Base-by-base conservation (phyloP, 169 alveolate genomes). In the Condylostoma magnum region DNA sequence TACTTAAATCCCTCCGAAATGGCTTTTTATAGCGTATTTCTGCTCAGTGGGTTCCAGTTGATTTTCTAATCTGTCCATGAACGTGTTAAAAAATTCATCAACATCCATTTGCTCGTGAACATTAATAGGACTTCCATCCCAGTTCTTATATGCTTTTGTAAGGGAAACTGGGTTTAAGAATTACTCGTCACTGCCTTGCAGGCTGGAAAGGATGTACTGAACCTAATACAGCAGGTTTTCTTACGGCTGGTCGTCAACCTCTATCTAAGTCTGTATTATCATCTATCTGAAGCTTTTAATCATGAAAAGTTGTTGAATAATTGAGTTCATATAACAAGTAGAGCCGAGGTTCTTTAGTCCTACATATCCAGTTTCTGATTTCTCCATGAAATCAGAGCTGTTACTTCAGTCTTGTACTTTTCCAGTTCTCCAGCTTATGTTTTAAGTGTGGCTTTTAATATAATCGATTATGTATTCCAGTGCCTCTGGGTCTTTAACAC, bases 301-400 rank as follows among this genome's bases (percentile, higher is more conserved):
- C 91, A 83, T 87, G 66, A 81, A 92, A 22, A 92, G 83, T 70
- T 92, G 89, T 68, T 92, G 84, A 6, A 92, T 27, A 3, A 84
- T 65, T 0, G 94, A 80, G 60, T 89, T 92, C 90, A 87, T 85
- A 65, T 92, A 92, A 55, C 97, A 92, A 54, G 95, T 87, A 25
- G 85, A 66, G 10, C 92, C 87, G 66, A 92, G 76, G 79, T 92
- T 92, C 77, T 83, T 82, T 47, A 89, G 74, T 18, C 97, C 97
- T n/a, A 89, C 93, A 79, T 73, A 91, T 20, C 90, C 91, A 50
- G 81, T 47, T 6, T 55, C 69, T 25, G 87, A 76, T 46, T 73
- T 76, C 82, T 73, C 91, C 94, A 22, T 82, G 41, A 88, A 92
- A 12, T 75, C 77, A 36, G 82, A 54, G 22, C 86, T 84, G 1